Evolutionary conservation across 192 early-diverging fungal genomes (phyloP).

Genomic region (Powellomyces hirtus): DNA sequence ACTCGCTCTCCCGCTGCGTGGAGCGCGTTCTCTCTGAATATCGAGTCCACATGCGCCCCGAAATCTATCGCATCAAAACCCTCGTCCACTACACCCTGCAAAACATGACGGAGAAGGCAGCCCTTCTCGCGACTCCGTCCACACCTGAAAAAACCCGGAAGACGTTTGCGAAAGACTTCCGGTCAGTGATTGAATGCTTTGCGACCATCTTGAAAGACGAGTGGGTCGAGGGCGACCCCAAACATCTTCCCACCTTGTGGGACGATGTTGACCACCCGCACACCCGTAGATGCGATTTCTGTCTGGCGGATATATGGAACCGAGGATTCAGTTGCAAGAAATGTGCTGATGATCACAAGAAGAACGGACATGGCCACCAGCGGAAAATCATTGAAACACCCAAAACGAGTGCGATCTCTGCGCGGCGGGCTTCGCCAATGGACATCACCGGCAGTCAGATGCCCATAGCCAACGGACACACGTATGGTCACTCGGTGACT

Average conservation of each 20-base stretch:
- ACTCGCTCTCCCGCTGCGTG: constrained; percentile 16
- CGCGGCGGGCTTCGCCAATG: too few species aligned
- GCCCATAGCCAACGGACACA: neutral
- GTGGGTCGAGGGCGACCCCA: constrained; percentile 18
- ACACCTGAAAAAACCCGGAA: neutral
- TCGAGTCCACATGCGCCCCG: constrained; percentile 13
- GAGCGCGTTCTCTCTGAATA: constrained; percentile 4
- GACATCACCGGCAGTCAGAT: too few species aligned
- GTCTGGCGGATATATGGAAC: constrained; percentile 34
- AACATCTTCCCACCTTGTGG: constrained; percentile 6
- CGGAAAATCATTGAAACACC: neutral
- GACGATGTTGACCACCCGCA: constrained; percentile 11
- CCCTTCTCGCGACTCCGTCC: neutral
- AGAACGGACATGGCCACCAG: neutral
- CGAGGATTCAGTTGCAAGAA: constrained; percentile 20
- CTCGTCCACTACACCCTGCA: constrained; percentile 7
- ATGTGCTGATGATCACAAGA: neutral
- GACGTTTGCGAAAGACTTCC: constrained; percentile 9
- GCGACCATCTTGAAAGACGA: constrained; percentile 19
- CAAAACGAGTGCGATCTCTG: too few species aligned
- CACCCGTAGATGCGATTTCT: constrained; percentile 23
- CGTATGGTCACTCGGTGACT: too few species aligned
- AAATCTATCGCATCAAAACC: constrained; percentile 27
- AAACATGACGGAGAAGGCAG: neutral
- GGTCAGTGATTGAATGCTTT: constrained; percentile 14